Conservation (phyloP, 179 eudicot genomes). For the Carnegiea gigantea region DNA sequence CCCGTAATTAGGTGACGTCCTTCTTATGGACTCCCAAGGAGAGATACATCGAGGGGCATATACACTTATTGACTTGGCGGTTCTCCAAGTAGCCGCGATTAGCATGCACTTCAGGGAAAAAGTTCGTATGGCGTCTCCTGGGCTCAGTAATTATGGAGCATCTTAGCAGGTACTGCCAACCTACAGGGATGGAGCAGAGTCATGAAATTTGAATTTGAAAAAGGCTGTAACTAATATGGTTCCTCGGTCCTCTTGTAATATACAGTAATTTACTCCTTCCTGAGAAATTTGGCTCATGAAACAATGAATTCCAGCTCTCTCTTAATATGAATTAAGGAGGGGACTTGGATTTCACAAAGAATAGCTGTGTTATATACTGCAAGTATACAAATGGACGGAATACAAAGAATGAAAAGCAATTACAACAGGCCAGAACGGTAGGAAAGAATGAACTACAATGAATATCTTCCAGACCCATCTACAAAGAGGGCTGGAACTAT, state of each 20-base stretch:
- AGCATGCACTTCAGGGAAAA: too few species aligned
- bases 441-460: constrained; percentile 3
- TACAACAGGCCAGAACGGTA: constrained; percentile 17
- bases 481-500: constrained; percentile 16
- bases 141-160: too few species aligned
- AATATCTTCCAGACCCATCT: not conserved
- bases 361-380: constrained; percentile 6
- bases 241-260: too few species aligned
- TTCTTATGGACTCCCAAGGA: too few species aligned
- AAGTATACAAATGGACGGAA: constrained; percentile 18
- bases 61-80: too few species aligned
- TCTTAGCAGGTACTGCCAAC: too few species aligned
- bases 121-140: too few species aligned
- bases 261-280: too few species aligned
- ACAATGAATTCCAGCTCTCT: not conserved
- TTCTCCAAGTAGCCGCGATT: too few species aligned
- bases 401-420: constrained; percentile 16
- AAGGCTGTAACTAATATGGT: too few species aligned
- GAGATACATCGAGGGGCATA: too few species aligned
- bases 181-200: not conserved
- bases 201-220: not conserved
- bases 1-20: too few species aligned
- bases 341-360: not conserved
- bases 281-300: not conserved
- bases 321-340: not conserved